A percentile compares a stretch with the other conserved stretches of the same genome.
Evolutionary conservation across 164 flowering plant genomes (phyloP).

Genomic region (Brasenia schreberi): DNA sequence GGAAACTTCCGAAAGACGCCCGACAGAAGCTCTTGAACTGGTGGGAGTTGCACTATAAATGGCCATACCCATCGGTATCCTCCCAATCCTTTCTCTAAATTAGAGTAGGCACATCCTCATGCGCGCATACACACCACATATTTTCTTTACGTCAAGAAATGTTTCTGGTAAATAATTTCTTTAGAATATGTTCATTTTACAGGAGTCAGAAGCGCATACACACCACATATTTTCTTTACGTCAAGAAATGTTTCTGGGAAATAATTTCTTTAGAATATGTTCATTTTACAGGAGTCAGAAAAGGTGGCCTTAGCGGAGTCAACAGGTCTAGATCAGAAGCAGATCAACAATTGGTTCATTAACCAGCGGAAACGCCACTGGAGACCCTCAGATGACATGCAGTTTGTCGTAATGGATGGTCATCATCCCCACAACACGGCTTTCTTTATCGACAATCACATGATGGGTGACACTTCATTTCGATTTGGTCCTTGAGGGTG

Average conservation of each 20-base stretch:
- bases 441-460: constrained; percentile 70
- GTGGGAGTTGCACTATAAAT: constrained; percentile 91
- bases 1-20: constrained; percentile 85
- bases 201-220: constrained; percentile 48
- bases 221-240: no score
- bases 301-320: constrained; percentile 87
- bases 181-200: neutral
- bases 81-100: no score
- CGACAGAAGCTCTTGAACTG: constrained; percentile 75
- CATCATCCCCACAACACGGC: constrained; percentile 64
- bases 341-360: constrained; percentile 88
- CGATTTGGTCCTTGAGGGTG: constrained; percentile 38
- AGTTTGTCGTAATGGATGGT: constrained; percentile 89
- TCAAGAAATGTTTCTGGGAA: neutral
- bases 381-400: constrained; percentile 95
- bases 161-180: neutral
- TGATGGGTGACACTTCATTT: constrained; percentile 53
- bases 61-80: constrained; percentile 87
- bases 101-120: neutral
- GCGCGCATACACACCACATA: neutral
- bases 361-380: constrained; percentile 87
- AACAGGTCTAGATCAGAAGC: constrained; percentile 87
- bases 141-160: no score
- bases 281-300: constrained; percentile 53
- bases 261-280: neutral